Evolutionary conservation across 2,329 filamentous ascomycete species (phyloP), one percentile per base, ranked within the genome.

Genomic region (Lasiodiplodia sp.): DNA sequence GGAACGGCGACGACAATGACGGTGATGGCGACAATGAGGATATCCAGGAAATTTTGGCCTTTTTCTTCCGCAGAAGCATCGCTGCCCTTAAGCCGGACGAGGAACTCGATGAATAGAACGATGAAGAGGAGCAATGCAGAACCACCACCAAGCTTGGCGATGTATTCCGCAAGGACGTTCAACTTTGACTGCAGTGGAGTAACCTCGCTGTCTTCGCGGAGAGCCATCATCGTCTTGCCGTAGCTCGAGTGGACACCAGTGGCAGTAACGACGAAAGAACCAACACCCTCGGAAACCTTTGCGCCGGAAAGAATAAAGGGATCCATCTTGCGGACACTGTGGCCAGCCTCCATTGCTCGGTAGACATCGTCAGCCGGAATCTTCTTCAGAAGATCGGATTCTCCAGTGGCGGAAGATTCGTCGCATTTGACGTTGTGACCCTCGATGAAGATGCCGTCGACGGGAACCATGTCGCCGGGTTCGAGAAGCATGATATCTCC

Each of bases 271-370:
- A 95, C 78, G 78, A 93, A 94, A 4, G 87, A 89, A 11, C 92
- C 92, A 8, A 93, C 85, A 67, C 92, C 92, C 74, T 93, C 91
- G 0, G 89, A 88, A 12, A 95, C 89, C 72, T 93, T 93, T 2
- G 90, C 90, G 56, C 92, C 94, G 37, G 94, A 97, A 72, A 97
- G 92, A 74, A 97, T 93, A 78, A 95, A 95, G 0, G 92, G 92
- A 73, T 94, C 92, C 70, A 91, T 82, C 74, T 93, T 93, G 81
- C 85, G 85, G 40, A 90, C 80, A 18, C 83, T 83, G 65, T 89
- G 84, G 69, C 88, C 83, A 58, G 87, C 88, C 70, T 90, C 86
- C 71, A 91, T 89, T 3, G 88, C 85, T 40, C 84, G 84, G 76
- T 86, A 89, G 23, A 92, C 92, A 28, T 91, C 89, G 34, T 88